These are phyloP conservation scores for Lactarius sanguifluus DNA, from an alignment of 768 basidiomycete species.

Conservation along the genomic window DNA sequence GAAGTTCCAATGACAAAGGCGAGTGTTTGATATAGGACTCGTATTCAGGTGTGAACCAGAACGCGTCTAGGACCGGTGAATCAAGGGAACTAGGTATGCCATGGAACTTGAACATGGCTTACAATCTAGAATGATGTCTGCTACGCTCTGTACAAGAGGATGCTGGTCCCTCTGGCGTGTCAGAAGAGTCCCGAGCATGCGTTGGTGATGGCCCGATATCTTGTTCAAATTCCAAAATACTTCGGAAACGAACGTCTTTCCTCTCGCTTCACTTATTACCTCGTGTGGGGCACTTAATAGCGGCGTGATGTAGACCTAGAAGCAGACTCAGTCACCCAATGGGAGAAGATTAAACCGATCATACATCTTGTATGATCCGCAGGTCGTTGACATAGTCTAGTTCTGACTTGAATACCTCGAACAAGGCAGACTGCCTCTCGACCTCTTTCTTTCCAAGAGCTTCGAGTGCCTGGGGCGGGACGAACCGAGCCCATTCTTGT, in stretches of 20 bases:
- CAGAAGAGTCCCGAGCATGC: slow-evolving; percentile 71
- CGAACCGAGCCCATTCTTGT: slow-evolving; percentile 81
- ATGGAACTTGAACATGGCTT: slow-evolving; percentile 30
- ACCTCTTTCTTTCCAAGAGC: slow-evolving; percentile 76
- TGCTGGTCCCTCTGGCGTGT: slow-evolving; percentile 81
- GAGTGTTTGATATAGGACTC: slow-evolving; percentile 88
- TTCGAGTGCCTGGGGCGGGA: slow-evolving; percentile 68
- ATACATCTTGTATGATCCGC: slow-evolving; percentile 63
- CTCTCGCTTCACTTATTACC: slow-evolving; percentile 54
- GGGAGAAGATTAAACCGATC: slow-evolving; percentile 14
- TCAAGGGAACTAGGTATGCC: slow-evolving; percentile 1
- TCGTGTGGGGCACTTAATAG: slow-evolving; percentile 62
- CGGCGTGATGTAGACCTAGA: slow-evolving; percentile 70
- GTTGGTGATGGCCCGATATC: slow-evolving; percentile 65
- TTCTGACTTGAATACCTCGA: slow-evolving; percentile 90
- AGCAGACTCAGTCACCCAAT: not conserved
- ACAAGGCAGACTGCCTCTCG: slow-evolving; percentile 80
- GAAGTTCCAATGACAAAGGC: slow-evolving; percentile 78
- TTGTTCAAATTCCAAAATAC: slow-evolving; percentile 83
- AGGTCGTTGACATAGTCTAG: slow-evolving; percentile 85
- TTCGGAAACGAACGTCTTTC: slow-evolving; percentile 68
- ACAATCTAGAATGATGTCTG: slow-evolving; percentile 86
- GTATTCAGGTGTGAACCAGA: slow-evolving; percentile 60
- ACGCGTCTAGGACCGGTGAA: slow-evolving; percentile 32
- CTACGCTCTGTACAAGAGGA: slow-evolving; percentile 76